Evolutionary conservation across 2,329 filamentous ascomycete genomes (phyloP).

Genomic region (Phoma sp.): DNA sequence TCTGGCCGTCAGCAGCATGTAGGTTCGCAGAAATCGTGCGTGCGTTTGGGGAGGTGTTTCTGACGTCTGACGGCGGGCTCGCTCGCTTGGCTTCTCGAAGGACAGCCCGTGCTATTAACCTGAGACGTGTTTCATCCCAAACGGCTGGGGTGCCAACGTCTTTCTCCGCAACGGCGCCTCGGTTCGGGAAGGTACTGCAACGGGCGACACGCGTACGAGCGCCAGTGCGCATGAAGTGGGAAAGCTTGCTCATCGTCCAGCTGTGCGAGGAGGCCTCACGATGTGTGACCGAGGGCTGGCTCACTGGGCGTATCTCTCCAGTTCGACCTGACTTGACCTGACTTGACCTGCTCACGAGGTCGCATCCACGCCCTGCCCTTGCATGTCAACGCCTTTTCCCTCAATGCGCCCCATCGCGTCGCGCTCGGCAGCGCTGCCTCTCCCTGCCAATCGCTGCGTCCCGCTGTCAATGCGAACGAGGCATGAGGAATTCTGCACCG

Average conservation of each 20-base stretch:
- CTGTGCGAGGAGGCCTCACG: too few species aligned
- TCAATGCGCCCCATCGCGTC: conserved; percentile 20
- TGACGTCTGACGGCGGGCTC: conserved; percentile 4
- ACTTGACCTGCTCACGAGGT: conserved; percentile 3
- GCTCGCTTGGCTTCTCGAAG: conserved; percentile 10
- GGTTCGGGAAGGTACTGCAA: too few species aligned
- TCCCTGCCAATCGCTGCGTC: conserved; percentile 1
- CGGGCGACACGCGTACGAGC: too few species aligned
- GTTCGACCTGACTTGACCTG: too few species aligned
- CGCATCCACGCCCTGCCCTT: conserved; percentile 21
- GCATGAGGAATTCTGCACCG: conserved; percentile 24
- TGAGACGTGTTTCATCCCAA: conserved; percentile 19
- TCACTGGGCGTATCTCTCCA: conserved; percentile 8
- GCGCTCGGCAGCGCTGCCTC: not conserved
- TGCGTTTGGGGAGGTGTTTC: not conserved
- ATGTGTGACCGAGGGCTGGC: conserved; percentile 6
- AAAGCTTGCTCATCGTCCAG: too few species aligned
- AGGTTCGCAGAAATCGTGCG: conserved; percentile 4
- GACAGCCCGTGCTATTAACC: conserved; percentile 6
- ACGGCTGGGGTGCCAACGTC: conserved; percentile 1
- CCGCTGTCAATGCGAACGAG: conserved; percentile 23
- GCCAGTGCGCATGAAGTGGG: too few species aligned
- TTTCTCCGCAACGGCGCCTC: conserved; percentile 3
- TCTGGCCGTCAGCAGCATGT: conserved; percentile 1
- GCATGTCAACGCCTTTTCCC: conserved; percentile 25